Conservation (phyloP, 345 rosid species). For the Atalantia buxifolia region DNA sequence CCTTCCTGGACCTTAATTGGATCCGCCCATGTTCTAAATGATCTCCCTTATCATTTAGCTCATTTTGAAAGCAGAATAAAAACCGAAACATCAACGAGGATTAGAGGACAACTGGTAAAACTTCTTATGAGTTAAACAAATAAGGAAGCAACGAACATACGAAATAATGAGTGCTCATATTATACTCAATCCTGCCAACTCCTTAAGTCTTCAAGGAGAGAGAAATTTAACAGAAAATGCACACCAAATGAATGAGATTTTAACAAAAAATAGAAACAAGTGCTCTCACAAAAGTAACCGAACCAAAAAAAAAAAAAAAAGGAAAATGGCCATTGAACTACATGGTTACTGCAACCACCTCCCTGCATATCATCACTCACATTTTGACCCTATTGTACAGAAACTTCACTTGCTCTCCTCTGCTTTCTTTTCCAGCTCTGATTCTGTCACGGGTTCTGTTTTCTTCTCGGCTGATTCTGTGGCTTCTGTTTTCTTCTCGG, state of each 20-base stretch:
- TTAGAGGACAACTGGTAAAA: too few relatives aligned
- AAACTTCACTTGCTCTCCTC: slow-evolving; percentile 15
- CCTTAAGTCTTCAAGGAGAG: too few relatives aligned
- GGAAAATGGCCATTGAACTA: not conserved
- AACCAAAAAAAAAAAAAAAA: too few relatives aligned
- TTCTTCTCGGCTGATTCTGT: not conserved
- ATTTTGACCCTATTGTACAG: not conserved
- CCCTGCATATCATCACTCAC: not conserved
- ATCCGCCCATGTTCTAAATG: too few relatives aligned
- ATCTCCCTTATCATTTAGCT: not conserved
- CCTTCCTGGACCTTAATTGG: rapidly evolving
- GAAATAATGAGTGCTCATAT: not conserved
- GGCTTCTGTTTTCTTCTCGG: slow-evolving; percentile 19
- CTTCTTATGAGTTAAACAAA: too few relatives aligned
- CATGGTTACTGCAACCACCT: not conserved
- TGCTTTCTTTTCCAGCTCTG: slow-evolving; percentile 1
- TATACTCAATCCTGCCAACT: not conserved
- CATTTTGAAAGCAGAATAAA: not conserved
- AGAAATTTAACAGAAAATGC: not conserved
- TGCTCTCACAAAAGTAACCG: not conserved
- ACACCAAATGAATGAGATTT: not conserved
- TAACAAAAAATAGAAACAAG: not conserved
- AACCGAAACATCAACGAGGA: too few relatives aligned
- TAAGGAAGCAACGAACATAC: not conserved
- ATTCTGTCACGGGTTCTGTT: not conserved